Conservation (phyloP, 768 basidiomycete genomes). For the Lentinula boryana region DNA sequence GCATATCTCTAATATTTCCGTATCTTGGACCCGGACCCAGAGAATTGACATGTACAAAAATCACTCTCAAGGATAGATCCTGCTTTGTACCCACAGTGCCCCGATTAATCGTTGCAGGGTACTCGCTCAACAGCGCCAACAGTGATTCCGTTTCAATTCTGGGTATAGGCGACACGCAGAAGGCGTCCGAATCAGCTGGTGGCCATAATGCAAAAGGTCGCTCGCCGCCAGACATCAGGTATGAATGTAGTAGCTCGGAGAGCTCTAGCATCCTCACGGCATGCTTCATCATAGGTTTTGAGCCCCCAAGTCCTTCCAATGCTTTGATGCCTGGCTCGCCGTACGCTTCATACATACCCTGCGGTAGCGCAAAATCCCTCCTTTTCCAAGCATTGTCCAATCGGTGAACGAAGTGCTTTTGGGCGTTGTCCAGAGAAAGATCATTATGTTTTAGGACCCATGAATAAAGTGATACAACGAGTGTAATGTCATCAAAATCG, state of each 20-base stretch:
- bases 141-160: not conserved
- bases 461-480: not conserved
- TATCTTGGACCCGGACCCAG: not conserved
- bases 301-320: not conserved
- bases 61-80: not conserved
- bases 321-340: not conserved
- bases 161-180: not conserved
- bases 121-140: not conserved
- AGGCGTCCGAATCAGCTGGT: not conserved
- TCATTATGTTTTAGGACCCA: not conserved
- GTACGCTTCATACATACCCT: not conserved
- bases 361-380: not conserved
- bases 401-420: not conserved
- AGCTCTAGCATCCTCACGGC: conserved; percentile 2
- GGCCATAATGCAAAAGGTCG: conserved; percentile 3
- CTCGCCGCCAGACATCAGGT: not conserved
- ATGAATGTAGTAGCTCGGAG: not conserved
- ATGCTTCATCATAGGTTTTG: not conserved
- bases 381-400: not conserved
- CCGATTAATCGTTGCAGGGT: not conserved
- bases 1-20: conserved; percentile 36
- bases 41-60: conserved; percentile 2
- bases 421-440: not conserved
- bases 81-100: not conserved
- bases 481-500: not conserved